Base-by-base conservation (phyloP, 2,329 filamentous ascomycete species). In the Tolypocladium inflatum region DNA sequence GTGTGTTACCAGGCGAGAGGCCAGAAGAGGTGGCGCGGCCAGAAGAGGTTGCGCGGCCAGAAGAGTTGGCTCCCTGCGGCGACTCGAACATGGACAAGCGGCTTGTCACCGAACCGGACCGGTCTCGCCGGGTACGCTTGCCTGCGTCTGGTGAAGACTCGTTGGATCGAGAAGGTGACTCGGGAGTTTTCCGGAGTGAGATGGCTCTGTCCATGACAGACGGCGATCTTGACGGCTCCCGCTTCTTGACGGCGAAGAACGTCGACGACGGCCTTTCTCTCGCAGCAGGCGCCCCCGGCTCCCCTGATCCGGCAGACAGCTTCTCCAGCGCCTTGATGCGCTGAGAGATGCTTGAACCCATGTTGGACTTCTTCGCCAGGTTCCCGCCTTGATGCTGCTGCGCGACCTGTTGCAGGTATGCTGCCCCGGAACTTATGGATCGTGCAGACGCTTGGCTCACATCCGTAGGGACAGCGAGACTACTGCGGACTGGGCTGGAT, bases 241-340 rank as follows among this genome's bases (percentile, higher is more conserved):
- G 69, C 65, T 77, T 83, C 65, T 75, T 82, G 58, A 81, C 85
- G 2, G 84, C 79, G 63, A 86, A 83, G 66, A 87, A 82, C 2
- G 83, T 76, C 9, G 83, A 78, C 7, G 78, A 77, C 4, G 80
- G 76, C 19, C 76, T 70, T 39, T 77, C 76, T 35, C 69, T 64
- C 55, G 54, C 57, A 2, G 63, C 57, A 3, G 62, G 41, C 11
- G 62, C 59, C 42, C 62, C 64, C 5, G 62, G 39, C 3, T 73
- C 72, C 5, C 60, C 65, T 11, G 64, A 61, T 58, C 68, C 62
- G 11, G 79, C 73, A 59, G 86, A 80, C 63, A 94, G 80, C 71
- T 91, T 92, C 69, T 96, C 90, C 56, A 99, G 78, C 8, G 92
- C 91, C 72, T 96, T 95, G 71, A 97, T 97, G 48, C 94, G 87